A percentile compares a stretch with the other conserved stretches of the same genome.
These are phyloP conservation scores for Fusarium sp. DNA, from an alignment of 2,329 filamentous ascomycete genomes.

Conservation along the genomic window DNA sequence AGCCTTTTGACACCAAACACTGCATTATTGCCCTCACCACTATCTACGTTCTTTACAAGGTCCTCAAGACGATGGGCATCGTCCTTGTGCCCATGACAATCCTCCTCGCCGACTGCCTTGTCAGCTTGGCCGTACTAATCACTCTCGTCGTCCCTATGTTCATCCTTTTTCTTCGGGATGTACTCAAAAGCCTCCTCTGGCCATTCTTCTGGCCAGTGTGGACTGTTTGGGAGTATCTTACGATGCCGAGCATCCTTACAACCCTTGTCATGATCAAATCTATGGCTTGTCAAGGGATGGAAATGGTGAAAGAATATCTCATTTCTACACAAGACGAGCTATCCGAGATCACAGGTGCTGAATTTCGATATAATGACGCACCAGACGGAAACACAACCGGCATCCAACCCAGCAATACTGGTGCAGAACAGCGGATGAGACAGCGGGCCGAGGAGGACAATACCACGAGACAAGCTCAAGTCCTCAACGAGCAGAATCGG, in stretches of 20 bases:
- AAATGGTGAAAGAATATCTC: neutral
- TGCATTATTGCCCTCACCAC: conserved; percentile 10
- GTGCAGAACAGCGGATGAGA: conserved; percentile 13
- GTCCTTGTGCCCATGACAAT: conserved; percentile 1
- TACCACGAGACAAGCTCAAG: neutral
- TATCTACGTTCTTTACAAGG: neutral
- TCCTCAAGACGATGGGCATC: neutral
- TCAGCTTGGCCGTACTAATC: neutral
- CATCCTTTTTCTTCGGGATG: neutral
- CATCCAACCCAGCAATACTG: neutral
- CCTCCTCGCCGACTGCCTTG: neutral
- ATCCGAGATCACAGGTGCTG: neutral
- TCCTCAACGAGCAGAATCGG: neutral
- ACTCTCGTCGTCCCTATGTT: neutral
- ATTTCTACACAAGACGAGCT: conserved; percentile 5
- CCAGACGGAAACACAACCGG: neutral
- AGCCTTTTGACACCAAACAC: conserved; percentile 19
- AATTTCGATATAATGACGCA: neutral
- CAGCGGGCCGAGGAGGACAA: neutral
- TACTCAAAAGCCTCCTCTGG: neutral
- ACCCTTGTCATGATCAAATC: neutral
- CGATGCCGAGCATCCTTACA: neutral
- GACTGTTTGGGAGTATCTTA: conserved; percentile 1
- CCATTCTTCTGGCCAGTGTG: neutral
- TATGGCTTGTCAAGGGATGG: neutral